A percentile compares a stretch with the other conserved stretches of the same genome.
Evolutionary conservation across 805 yeast genomes (phyloP).

Genomic region (Saturnispora dispora): DNA sequence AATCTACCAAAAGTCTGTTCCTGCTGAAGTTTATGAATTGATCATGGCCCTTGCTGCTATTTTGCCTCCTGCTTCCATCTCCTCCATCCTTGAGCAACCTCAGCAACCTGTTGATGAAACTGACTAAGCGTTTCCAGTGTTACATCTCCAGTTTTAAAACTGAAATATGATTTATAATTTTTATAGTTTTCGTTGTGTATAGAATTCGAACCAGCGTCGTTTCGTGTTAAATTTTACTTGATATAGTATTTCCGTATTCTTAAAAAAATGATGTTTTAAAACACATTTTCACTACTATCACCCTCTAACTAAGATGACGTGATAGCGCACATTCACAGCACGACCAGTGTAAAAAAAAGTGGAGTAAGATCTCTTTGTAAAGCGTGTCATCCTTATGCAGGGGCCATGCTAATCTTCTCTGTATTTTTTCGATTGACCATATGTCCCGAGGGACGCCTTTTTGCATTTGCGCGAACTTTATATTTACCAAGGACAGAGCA

Average conservation of each 20-base stretch:
- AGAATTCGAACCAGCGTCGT: slow-evolving; percentile 1
- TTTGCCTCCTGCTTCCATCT: slow-evolving; percentile 76
- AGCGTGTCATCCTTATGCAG: slow-evolving; percentile 99
- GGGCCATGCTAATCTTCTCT: slow-evolving; percentile 99
- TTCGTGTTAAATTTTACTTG: background rate
- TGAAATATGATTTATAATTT: background rate
- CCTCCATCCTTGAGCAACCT: slow-evolving; percentile 46
- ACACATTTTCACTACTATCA: background rate
- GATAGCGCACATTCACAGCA: background rate
- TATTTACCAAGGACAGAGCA: background rate
- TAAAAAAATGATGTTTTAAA: background rate
- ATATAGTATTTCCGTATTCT: background rate
- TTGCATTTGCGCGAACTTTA: background rate
- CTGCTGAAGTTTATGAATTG: slow-evolving; percentile 71
- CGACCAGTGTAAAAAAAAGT: slow-evolving; percentile 48
- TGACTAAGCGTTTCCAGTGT: slow-evolving; percentile 6
- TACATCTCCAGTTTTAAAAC: background rate
- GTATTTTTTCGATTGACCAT: slow-evolving; percentile 99
- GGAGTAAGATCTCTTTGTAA: slow-evolving; percentile 96
- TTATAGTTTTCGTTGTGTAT: slow-evolving; percentile 4
- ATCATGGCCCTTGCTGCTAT: slow-evolving; percentile 84
- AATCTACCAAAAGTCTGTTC: slow-evolving; percentile 82
- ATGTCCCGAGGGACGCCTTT: slow-evolving; percentile 60
- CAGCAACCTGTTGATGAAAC: slow-evolving; percentile 10
- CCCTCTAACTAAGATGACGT: background rate